phyloP scores from a whole-genome alignment of 1,284 basidiomycete genomes.

The Rhodotorula sp. region DNA sequence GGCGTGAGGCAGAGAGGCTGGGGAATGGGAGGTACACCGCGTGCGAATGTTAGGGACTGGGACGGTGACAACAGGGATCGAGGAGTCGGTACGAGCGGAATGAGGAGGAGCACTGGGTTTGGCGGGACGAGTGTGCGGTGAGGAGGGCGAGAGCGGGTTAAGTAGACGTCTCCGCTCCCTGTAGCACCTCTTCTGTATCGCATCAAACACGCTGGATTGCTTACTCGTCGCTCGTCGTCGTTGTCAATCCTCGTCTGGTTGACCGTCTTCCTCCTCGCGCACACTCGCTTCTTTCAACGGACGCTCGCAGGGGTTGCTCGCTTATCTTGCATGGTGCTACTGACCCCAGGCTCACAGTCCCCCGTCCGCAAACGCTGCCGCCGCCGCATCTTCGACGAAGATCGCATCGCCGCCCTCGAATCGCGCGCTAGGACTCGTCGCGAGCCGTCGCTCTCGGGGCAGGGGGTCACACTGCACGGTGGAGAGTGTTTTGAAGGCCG shows the following conservation, averaged over 20 bases:
- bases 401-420: too few species aligned
- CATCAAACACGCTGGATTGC: neutral
- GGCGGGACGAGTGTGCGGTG: slow-evolving; percentile 59
- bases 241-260: neutral
- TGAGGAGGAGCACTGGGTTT: slow-evolving; percentile 59
- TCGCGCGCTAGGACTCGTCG: too few species aligned
- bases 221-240: too few species aligned
- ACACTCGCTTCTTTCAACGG: neutral
- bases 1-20: neutral
- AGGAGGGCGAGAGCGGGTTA: neutral
- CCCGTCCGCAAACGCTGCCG: neutral
- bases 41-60: neutral
- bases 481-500: too few species aligned
- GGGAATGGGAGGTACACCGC: neutral
- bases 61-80: slow-evolving; percentile 26
- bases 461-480: too few species aligned
- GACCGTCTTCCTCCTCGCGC: neutral
- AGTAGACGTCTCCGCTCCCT: neutral
- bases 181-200: neutral
- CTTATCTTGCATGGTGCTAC: neutral
- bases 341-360: neutral
- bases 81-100: slow-evolving; percentile 49
- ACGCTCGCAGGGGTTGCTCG: neutral
- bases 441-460: too few species aligned
- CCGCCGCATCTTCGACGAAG: too few species aligned